Evolutionary conservation across 148 eudicot species (phyloP).

Genomic region (Suaeda aralocaspica): DNA sequence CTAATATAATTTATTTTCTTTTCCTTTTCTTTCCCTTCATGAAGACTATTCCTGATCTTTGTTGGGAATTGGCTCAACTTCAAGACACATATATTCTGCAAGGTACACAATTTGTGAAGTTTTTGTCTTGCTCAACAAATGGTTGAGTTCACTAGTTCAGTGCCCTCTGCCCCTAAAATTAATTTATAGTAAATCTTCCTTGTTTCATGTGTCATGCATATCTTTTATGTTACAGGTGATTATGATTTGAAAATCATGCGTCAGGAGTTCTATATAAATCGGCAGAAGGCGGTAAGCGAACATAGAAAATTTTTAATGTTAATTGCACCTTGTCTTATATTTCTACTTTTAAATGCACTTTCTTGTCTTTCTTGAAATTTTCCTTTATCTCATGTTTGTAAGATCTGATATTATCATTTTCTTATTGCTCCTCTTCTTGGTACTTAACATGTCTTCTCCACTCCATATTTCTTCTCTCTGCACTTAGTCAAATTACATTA

Average conservation of each 20-base stretch:
- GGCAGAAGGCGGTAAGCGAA: conserved; percentile 79
- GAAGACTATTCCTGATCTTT: conserved; percentile 91
- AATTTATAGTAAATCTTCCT: background rate
- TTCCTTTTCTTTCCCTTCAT: conserved; percentile 19
- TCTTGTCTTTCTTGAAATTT: no score
- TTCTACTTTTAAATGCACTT: background rate
- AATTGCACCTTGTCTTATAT: background rate
- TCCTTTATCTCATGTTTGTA: no score
- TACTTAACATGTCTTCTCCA: no score
- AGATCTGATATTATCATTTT: no score
- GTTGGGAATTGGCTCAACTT: conserved; percentile 98
- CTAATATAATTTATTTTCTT: conserved; percentile 16
- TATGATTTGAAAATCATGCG: conserved; percentile 99
- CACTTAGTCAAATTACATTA: no score
- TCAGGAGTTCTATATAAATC: conserved; percentile 84
- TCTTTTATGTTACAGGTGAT: conserved; percentile 56
- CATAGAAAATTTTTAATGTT: background rate
- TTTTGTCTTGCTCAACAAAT: background rate
- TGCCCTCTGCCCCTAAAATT: background rate
- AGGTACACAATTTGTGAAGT: conserved; percentile 41
- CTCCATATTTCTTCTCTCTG: no score
- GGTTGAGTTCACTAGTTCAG: background rate
- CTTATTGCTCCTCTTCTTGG: no score
- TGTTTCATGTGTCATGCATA: background rate
- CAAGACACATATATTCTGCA: conserved; percentile 98